Percentiles rank a stretch among this genome's conserved stretches.
Evolutionary conservation across 2,329 filamentous ascomycete species (phyloP).

Genomic region (Nothomitra cinnamomea): DNA sequence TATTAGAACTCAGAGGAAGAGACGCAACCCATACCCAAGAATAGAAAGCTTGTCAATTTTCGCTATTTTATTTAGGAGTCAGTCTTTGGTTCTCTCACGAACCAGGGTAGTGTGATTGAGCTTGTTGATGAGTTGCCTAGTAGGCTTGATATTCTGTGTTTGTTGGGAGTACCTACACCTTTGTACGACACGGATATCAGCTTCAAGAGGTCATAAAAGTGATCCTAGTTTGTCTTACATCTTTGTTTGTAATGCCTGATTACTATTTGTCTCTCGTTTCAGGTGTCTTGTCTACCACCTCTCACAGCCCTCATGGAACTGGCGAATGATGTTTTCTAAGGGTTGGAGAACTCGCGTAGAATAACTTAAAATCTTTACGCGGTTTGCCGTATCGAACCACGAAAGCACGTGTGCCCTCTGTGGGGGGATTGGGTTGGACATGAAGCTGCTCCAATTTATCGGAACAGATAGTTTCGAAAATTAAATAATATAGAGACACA

Average conservation of each 20-base stretch:
- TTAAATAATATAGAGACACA: no score
- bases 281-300: background rate
- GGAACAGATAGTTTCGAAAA: no score
- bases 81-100: background rate
- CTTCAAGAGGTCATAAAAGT: background rate
- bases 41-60: slow-evolving; percentile 84
- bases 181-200: background rate
- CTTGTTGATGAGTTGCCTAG: background rate
- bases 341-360: background rate
- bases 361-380: background rate
- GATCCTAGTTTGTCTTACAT: background rate
- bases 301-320: background rate
- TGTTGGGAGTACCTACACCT: slow-evolving; percentile 2
- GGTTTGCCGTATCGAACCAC: background rate
- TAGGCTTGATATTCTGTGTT: background rate
- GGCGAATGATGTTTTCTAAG: background rate
- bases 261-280: background rate
- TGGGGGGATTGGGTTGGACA: background rate
- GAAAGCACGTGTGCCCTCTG: background rate
- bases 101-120: background rate
- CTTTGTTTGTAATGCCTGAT: background rate
- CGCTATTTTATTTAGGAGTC: slow-evolving; percentile 29
- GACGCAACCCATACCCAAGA: slow-evolving; percentile 36
- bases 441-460: background rate
- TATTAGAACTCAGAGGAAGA: background rate